Evolutionary conservation across 2,329 filamentous ascomycete genomes (phyloP).

Genomic region (Cladosporium oxysporum): DNA sequence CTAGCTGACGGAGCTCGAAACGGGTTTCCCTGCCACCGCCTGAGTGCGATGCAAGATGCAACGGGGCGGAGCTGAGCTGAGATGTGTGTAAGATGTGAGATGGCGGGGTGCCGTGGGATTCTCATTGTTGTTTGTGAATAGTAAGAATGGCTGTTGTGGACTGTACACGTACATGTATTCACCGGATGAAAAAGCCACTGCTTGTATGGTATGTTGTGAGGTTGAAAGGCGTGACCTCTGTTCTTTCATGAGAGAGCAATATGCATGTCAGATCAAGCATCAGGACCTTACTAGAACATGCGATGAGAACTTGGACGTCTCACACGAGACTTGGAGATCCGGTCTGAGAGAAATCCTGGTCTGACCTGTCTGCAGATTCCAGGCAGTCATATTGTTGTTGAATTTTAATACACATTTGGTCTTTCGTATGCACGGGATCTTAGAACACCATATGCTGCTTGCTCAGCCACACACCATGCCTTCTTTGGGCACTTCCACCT

Average conservation of each 20-base stretch:
- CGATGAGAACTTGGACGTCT: not conserved
- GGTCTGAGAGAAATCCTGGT: not conserved
- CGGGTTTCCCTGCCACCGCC: not conserved
- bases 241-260: not conserved
- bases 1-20: not conserved
- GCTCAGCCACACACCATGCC: conserved; percentile 47
- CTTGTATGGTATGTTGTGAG: not conserved
- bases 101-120: not conserved
- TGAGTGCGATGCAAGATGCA: not conserved
- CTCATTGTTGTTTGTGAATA: not conserved
- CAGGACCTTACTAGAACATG: not conserved
- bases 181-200: not conserved
- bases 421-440: not conserved
- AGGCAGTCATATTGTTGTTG: not conserved
- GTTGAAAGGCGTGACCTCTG: not conserved
- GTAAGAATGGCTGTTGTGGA: not conserved
- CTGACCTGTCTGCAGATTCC: not conserved
- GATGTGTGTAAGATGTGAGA: not conserved
- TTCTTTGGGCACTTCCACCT: conserved; percentile 45
- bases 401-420: not conserved
- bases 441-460: not conserved
- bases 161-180: not conserved
- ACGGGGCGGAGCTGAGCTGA: not conserved
- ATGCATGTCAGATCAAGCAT: not conserved
- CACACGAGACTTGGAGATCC: not conserved